Evolutionary conservation across 306 rosid species (phyloP).

Genomic region (Cicer chorassanicum): DNA sequence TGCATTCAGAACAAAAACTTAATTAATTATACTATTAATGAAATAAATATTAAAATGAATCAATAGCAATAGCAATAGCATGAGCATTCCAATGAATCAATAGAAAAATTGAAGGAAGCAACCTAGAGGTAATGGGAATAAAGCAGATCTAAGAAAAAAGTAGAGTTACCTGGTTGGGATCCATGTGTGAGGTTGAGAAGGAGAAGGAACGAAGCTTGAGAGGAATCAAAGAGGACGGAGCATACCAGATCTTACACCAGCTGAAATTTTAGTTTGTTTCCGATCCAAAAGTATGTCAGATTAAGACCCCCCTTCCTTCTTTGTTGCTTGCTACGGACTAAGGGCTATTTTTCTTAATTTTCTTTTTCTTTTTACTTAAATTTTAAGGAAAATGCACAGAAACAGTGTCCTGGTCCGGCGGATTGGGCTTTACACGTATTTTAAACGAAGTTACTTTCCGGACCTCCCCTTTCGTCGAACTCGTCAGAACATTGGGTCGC

Average conservation of each 20-base stretch:
- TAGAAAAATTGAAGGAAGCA: not conserved
- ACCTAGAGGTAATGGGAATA: not conserved
- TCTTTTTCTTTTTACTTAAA: not conserved
- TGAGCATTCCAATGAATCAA: constrained; percentile 13
- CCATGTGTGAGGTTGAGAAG: constrained; percentile 45
- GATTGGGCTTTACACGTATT: no score
- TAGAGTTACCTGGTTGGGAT: constrained; percentile 56
- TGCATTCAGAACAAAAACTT: constrained; percentile 48
- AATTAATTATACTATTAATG: constrained; percentile 12
- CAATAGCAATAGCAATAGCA: not conserved
- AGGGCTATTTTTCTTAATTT: not conserved
- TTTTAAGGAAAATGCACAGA: not conserved
- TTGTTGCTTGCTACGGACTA: not conserved
- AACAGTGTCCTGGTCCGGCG: not conserved
- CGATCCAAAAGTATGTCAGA: not conserved
- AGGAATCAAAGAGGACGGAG: constrained; percentile 33
- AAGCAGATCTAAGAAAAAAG: constrained; percentile 43
- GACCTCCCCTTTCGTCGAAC: no score
- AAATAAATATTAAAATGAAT: constrained; percentile 12
- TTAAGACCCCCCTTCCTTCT: not conserved
- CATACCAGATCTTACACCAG: constrained; percentile 41
- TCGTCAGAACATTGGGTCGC: no score
- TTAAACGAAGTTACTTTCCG: no score
- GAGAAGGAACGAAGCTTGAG: constrained; percentile 22
- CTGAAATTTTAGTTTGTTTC: constrained; percentile 5